Evolutionary conservation across 148 eudicot species (phyloP).

Genomic region (Beta vulgaris): DNA sequence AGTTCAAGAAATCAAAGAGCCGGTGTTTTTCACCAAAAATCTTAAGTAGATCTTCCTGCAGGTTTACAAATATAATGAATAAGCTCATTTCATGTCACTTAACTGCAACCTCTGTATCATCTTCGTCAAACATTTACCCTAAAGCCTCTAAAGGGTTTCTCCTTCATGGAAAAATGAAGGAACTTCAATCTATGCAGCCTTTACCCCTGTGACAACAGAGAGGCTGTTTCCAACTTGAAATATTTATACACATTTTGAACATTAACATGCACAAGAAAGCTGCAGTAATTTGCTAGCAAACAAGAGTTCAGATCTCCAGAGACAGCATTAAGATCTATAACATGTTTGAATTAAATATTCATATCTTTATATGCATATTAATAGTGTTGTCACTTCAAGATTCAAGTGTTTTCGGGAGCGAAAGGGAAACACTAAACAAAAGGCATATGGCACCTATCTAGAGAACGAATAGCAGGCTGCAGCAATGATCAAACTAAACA

Average conservation of each 20-base stretch:
- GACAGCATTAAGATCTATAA: not conserved
- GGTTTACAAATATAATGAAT: slow-evolving; percentile 4
- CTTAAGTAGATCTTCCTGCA: slow-evolving; percentile 83
- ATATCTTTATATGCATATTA: not conserved
- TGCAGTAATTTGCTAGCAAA: not conserved
- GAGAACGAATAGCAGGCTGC: not conserved
- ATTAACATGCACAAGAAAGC: not conserved
- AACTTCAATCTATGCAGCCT: not conserved
- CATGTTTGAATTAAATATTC: not conserved
- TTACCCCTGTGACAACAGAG: slow-evolving; percentile 1
- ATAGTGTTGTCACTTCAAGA: not conserved
- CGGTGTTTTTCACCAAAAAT: slow-evolving; percentile 74
- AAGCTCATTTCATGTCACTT: not conserved
- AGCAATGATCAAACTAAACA: not conserved
- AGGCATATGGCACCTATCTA: not conserved
- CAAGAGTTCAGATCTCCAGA: not conserved
- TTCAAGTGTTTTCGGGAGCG: not conserved
- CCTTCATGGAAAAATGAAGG: not conserved
- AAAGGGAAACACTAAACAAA: not conserved
- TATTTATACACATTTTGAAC: not conserved
- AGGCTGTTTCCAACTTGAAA: not conserved
- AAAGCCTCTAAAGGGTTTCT: not conserved
- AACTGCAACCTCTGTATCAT: not conserved
- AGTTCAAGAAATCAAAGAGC: slow-evolving; percentile 73
- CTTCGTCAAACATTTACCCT: not conserved